Evolutionary conservation across 331 rosid species (phyloP).

Genomic region (Ulmus americana): DNA sequence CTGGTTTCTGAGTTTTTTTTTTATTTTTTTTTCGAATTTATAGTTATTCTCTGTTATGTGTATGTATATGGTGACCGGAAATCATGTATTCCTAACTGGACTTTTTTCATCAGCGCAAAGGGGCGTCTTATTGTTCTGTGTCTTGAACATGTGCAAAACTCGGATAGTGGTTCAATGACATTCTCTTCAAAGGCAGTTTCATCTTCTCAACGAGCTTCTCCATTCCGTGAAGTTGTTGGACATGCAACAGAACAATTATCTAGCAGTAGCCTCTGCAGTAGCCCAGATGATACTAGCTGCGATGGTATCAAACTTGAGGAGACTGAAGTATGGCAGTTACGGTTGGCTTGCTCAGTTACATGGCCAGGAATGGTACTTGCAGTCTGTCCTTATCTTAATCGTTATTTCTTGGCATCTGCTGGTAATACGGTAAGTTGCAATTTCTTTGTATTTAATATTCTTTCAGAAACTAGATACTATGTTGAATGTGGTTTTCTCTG

Average conservation of each 20-base stretch:
- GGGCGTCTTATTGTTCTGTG: conserved; percentile 88
- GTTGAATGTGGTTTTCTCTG: neutral
- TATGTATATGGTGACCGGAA: too few species aligned
- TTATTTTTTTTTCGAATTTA: too few species aligned
- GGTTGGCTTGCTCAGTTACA: conserved; percentile 42
- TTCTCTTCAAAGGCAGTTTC: conserved; percentile 69
- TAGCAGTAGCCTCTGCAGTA: conserved; percentile 78
- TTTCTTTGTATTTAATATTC: conserved; percentile 14
- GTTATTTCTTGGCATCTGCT: conserved; percentile 86
- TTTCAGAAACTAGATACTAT: neutral
- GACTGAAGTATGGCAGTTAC: conserved; percentile 86
- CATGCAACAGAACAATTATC: conserved; percentile 74
- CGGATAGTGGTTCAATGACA: conserved; percentile 87
- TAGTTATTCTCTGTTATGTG: too few species aligned
- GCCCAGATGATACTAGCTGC: conserved; percentile 76
- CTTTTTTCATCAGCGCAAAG: conserved; percentile 55
- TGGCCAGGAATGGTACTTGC: conserved; percentile 81
- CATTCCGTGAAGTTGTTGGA: conserved; percentile 66
- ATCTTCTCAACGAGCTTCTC: conserved; percentile 68
- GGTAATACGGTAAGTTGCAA: conserved; percentile 67
- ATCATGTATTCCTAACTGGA: conserved; percentile 25
- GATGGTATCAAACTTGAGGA: conserved; percentile 86
- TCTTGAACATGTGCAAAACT: conserved; percentile 79
- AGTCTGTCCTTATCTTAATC: conserved; percentile 88
- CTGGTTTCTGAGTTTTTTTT: too few species aligned